Conservation (phyloP, 1,284 basidiomycete species). For the Moesziomyces sp. region DNA sequence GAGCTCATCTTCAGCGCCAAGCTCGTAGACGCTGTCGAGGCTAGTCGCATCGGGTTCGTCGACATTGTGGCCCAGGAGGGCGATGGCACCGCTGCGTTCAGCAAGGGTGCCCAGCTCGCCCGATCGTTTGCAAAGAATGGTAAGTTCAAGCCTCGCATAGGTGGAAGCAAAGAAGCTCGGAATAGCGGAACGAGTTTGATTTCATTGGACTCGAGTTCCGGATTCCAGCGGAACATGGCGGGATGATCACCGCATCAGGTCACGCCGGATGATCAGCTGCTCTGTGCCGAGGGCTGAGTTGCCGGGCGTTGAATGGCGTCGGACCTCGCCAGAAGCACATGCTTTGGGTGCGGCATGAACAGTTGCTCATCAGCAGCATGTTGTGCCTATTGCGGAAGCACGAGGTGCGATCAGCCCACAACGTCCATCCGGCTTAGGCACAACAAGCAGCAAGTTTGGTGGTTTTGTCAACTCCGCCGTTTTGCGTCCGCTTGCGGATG, state of each 20-base stretch:
- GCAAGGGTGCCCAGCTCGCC: constrained; percentile 32
- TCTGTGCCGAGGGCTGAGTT: constrained; percentile 6
- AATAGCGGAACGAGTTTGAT: neutral
- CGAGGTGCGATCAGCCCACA: neutral
- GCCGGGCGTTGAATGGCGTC: neutral
- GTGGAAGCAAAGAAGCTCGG: neutral
- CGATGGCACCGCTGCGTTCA: constrained; percentile 18
- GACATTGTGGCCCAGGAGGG: constrained; percentile 76
- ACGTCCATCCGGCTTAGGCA: neutral
- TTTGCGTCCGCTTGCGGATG: neutral
- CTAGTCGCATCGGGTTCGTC: constrained; percentile 80
- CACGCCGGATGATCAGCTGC: constrained; percentile 1
- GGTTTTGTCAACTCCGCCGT: constrained; percentile 11
- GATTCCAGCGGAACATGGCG: neutral
- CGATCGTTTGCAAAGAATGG: constrained; percentile 72
- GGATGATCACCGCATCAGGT: too few relatives aligned
- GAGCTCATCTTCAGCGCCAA: constrained; percentile 85
- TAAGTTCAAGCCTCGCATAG: constrained; percentile 64
- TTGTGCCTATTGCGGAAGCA: neutral
- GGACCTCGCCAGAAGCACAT: neutral
- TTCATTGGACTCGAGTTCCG: neutral
- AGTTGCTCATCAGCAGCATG: neutral
- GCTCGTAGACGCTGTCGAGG: constrained; percentile 76
- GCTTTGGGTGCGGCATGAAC: neutral
- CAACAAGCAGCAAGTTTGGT: neutral